Evolutionary conservation across 2,329 filamentous ascomycete genomes (phyloP), one percentile per base, ranked within the genome.

Genomic region (Cyclaneusma minus): DNA sequence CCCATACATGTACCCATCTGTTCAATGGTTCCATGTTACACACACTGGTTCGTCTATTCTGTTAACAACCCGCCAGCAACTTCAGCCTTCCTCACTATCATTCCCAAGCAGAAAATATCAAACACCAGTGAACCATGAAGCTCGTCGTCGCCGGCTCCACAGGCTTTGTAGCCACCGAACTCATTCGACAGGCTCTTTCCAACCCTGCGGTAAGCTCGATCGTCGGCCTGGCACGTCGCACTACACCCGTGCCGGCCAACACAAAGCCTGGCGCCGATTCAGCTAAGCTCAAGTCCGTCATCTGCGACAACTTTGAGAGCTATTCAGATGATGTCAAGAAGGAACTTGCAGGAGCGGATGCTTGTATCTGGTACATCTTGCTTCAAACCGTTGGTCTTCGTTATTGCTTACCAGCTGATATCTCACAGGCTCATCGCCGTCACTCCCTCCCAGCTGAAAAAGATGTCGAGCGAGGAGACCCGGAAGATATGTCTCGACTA

Each of bases 401-500:
- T n/a, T 7, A 14, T 17, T 20, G 11, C 19, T 6, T 27, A 18
- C n/a, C 13, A 20, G 10, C 17, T 37, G 3, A 36, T 22, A 16
- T 13, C 7, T 42, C 43, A 27, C 32, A 44, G 55, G 55, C 50
- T 49, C 9, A 46, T 64, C 11, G 56, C 52, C 3, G 40, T 63
- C 7, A 59, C 52, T 0, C 60, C 52, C 1, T 35, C 33, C 3
- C 51, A 54, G 22, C 32, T 41, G 1, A 44, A 33, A 8, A 26
- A 29, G 1, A 38, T 48, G 26, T 35, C 42, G 1, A 51, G 42
- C 32, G 50, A 54, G 0, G 44, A 56, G 10, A 49, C 54, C 1
- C 41, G 44, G 11, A 50, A 48, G 15, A 42, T 63, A 1, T 64
- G 55, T 31, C 47, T 51, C 3, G 53, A 48, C 21, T 54, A 45